Evolutionary conservation across 2,329 filamentous ascomycete genomes (phyloP).

Genomic region (Monosporascus cannonballus): DNA sequence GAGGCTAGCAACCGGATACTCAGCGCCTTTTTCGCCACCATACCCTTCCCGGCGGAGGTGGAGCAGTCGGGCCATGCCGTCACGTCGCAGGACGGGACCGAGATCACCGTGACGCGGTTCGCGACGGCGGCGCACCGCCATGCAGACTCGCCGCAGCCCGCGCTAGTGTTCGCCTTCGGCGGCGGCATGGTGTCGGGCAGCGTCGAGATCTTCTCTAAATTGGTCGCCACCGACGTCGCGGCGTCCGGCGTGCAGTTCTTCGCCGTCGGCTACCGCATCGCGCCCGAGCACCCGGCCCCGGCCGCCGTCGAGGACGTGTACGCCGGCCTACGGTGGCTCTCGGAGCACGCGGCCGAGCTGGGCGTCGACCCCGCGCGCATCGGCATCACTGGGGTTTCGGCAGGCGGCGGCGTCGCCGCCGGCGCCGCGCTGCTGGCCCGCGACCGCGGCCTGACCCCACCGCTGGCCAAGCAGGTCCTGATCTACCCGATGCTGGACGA

Average conservation of each 20-base stretch:
- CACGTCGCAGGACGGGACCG: not conserved
- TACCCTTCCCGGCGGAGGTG: not conserved
- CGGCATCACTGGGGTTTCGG: conserved; percentile 24
- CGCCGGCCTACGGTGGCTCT: conserved; percentile 35
- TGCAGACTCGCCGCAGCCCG: not conserved
- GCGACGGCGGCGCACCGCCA: not conserved
- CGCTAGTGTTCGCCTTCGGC: not conserved
- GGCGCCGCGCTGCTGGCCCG: conserved; percentile 39
- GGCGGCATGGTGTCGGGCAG: not conserved
- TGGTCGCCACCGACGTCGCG: not conserved
- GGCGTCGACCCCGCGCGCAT: conserved; percentile 18
- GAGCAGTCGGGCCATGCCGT: not conserved
- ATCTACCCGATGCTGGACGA: conserved; percentile 30
- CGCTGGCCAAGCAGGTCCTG: conserved; percentile 24
- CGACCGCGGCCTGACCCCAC: conserved; percentile 20
- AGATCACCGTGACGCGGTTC: not conserved
- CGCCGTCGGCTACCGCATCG: conserved; percentile 42
- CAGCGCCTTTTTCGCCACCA: not conserved
- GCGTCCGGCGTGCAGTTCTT: not conserved
- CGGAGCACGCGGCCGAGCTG: conserved; percentile 24
- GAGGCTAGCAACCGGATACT: not conserved
- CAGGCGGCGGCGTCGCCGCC: conserved; percentile 47
- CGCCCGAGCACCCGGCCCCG: conserved; percentile 45
- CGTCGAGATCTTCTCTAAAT: not conserved
- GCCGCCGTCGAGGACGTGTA: conserved; percentile 42